phyloP scores from a whole-genome alignment of 1,284 basidiomycete genomes.

The Cystobasidium sp. region DNA sequence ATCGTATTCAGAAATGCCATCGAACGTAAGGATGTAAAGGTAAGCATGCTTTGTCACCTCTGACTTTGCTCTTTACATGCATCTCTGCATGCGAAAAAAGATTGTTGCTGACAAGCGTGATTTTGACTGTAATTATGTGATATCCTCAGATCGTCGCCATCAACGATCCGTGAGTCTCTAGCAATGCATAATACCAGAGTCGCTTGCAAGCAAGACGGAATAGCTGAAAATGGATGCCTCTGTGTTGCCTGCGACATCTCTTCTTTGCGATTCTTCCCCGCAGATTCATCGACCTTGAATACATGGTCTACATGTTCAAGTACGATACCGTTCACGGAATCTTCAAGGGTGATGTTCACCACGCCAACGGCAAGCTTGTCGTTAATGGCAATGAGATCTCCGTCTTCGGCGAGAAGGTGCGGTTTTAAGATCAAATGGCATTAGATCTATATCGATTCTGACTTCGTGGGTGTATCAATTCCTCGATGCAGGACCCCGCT shows the following conservation, averaged over 20 bases:
- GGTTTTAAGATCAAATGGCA: too few relatives aligned
- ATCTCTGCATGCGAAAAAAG: background rate
- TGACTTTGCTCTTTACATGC: background rate
- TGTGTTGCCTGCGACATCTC: constrained; percentile 11
- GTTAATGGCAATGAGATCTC: constrained; percentile 81
- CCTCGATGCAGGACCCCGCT: constrained; percentile 69
- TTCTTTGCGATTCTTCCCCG: background rate
- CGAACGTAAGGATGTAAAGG: constrained; percentile 72
- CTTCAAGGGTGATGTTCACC: constrained; percentile 83
- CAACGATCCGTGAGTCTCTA: constrained; percentile 65
- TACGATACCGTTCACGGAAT: constrained; percentile 97
- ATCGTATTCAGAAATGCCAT: constrained; percentile 97
- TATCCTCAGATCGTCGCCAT: constrained; percentile 68
- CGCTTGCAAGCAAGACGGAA: background rate
- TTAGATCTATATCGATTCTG: too few relatives aligned
- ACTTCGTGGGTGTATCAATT: background rate
- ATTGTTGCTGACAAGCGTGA: background rate
- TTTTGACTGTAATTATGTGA: background rate
- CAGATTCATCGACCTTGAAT: constrained; percentile 87
- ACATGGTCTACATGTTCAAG: constrained; percentile 90
- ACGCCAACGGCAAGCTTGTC: constrained; percentile 82
- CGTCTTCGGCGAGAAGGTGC: constrained; percentile 79
- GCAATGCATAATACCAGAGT: background rate
- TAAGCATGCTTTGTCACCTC: constrained; percentile 32
- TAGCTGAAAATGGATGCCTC: background rate